Conservation (phyloP, 1,284 basidiomycete species). For the Porogramme epimiltina region DNA sequence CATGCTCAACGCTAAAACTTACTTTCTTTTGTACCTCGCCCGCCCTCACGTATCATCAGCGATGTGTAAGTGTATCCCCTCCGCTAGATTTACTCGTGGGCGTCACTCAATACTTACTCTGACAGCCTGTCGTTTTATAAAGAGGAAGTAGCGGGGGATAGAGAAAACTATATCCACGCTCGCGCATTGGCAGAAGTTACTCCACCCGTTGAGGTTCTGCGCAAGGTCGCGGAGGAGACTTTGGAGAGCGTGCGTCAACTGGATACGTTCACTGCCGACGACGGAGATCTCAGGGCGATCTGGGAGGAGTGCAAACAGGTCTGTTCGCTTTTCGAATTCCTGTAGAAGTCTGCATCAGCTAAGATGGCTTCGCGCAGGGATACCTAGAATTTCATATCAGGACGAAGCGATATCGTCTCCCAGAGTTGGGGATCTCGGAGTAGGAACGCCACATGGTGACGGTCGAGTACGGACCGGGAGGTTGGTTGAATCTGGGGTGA, state of each 20-base stretch:
- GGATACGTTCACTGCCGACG: conserved; percentile 1
- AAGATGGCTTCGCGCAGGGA: conserved; percentile 4
- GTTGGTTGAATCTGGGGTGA: too few relatives aligned
- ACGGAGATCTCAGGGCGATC: conserved; percentile 3
- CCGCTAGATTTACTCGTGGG: too few relatives aligned
- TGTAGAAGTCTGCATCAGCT: neutral
- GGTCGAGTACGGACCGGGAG: too few relatives aligned
- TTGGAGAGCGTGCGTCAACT: conserved; percentile 1
- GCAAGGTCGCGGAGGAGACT: conserved; percentile 5
- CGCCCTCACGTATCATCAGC: neutral
- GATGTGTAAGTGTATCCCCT: neutral
- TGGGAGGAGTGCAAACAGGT: conserved; percentile 16
- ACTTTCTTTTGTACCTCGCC: neutral
- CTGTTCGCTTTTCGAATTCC: neutral
- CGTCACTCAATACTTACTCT: too few relatives aligned
- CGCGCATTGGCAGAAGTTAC: conserved; percentile 10
- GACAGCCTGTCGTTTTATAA: conserved; percentile 17
- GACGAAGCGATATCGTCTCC: conserved; percentile 15
- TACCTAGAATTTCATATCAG: conserved; percentile 15
- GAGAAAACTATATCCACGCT: conserved; percentile 12
- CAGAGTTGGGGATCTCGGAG: neutral
- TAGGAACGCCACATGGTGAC: too few relatives aligned
- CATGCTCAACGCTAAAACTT: neutral
- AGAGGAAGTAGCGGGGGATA: conserved; percentile 9
- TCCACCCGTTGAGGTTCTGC: conserved; percentile 1